Conservation (phyloP, 2,329 filamentous ascomycete species). For the Ascochyta clinopodiicola region DNA sequence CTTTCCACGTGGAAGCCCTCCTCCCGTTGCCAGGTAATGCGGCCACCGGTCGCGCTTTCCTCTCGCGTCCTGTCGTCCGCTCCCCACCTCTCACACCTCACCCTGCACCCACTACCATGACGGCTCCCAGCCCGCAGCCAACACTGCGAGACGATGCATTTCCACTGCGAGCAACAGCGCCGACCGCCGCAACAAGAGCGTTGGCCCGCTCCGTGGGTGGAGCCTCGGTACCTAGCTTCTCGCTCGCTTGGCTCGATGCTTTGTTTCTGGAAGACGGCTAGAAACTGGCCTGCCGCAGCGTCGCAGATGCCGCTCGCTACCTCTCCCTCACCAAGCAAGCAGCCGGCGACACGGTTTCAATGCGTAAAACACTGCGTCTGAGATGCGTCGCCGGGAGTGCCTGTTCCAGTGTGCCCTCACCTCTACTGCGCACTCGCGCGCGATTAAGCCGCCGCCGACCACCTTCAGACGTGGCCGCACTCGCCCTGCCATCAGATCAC, state of each 20-base stretch:
- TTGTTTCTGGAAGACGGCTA: slow-evolving; percentile 32
- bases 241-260: slow-evolving; percentile 23
- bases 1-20: slow-evolving; percentile 17
- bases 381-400: slow-evolving; percentile 25
- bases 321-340: slow-evolving; percentile 15
- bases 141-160: neutral
- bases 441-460: slow-evolving; percentile 12
- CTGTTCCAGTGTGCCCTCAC: neutral
- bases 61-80: slow-evolving; percentile 7
- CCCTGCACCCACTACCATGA: no score
- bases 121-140: no score
- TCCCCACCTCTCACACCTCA: no score
- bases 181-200: slow-evolving; percentile 29
- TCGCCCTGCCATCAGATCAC: slow-evolving; percentile 36
- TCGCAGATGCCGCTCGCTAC: slow-evolving; percentile 19
- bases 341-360: slow-evolving; percentile 21
- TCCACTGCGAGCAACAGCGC: slow-evolving; percentile 10
- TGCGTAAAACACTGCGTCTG: slow-evolving; percentile 24
- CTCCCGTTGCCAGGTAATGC: neutral
- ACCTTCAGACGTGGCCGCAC: slow-evolving; percentile 34
- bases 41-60: slow-evolving; percentile 13
- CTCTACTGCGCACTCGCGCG: neutral
- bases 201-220: slow-evolving; percentile 31
- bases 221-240: slow-evolving; percentile 17
- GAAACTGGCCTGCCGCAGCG: slow-evolving; percentile 21